Percentiles rank a stretch among this genome's conserved stretches.
phyloP scores from a whole-genome alignment of 495 filamentous ascomycete species.

The Letharia lupina region DNA sequence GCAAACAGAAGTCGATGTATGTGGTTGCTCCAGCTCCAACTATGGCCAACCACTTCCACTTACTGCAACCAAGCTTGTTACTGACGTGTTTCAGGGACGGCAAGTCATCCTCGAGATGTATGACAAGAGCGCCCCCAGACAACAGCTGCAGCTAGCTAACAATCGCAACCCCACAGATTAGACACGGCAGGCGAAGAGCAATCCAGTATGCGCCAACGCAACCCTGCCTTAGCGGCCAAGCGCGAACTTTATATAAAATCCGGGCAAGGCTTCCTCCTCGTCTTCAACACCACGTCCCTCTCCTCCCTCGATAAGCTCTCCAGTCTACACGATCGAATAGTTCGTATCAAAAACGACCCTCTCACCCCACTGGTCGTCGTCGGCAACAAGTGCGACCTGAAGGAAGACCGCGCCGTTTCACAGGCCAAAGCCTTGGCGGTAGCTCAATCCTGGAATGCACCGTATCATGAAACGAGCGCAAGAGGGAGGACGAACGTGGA shows the following conservation, averaged over 20 bases:
- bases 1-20: conserved; percentile 87
- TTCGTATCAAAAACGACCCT: conserved; percentile 92
- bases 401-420: conserved; percentile 80
- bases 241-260: conserved; percentile 91
- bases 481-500: conserved; percentile 80
- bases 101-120: conserved; percentile 97
- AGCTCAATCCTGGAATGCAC: conserved; percentile 85
- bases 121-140: conserved; percentile 19
- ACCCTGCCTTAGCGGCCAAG: no score
- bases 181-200: conserved; percentile 98
- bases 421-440: conserved; percentile 74
- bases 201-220: conserved; percentile 48
- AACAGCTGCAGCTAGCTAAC: conserved; percentile 10
- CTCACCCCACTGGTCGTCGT: conserved; percentile 91
- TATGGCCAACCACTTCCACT: no score
- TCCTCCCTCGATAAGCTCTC: conserved; percentile 78
- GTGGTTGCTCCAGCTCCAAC: conserved; percentile 27
- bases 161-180: conserved; percentile 44
- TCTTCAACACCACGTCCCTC: conserved; percentile 90
- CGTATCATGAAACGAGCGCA: conserved; percentile 88
- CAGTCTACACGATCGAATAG: conserved; percentile 88
- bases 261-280: conserved; percentile 92
- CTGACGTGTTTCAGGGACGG: conserved; percentile 55
- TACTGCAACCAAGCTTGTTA: background rate
- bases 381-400: conserved; percentile 93